phyloP scores from a whole-genome alignment of 768 basidiomycete species.

The Trametes cinnabarina region DNA sequence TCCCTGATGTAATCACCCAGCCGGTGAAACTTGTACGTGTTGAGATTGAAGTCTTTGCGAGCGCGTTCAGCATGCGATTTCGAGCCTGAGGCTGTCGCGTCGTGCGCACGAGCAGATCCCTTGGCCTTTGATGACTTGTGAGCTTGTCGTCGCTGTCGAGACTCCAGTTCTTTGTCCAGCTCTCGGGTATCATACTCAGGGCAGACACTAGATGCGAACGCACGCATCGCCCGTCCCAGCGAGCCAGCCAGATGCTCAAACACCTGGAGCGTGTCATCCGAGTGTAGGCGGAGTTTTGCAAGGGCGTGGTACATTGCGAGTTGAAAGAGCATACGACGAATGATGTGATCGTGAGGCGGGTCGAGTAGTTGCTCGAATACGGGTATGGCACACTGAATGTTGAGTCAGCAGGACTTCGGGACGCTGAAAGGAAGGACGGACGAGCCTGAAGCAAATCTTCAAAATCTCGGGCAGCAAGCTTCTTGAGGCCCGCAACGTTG shows the following conservation, averaged over 20 bases:
- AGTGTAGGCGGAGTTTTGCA: constrained; percentile 42
- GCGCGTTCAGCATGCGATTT: neutral
- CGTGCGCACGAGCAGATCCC: neutral
- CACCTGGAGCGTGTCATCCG: constrained; percentile 30
- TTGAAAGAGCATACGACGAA: constrained; percentile 35
- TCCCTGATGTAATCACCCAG: constrained; percentile 20
- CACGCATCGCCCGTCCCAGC: constrained; percentile 32
- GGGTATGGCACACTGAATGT: constrained; percentile 22
- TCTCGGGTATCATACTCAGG: constrained; percentile 30
- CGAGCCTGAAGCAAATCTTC: constrained; percentile 30
- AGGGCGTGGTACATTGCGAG: constrained; percentile 37
- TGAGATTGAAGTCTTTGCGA: constrained; percentile 17
- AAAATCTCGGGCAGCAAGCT: constrained; percentile 28
- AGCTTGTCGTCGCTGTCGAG: constrained; percentile 13
- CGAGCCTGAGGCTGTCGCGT: neutral
- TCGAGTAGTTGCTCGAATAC: constrained; percentile 35
- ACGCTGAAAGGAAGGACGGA: too few species aligned
- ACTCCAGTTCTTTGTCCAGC: constrained; percentile 36
- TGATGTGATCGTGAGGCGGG: constrained; percentile 14
- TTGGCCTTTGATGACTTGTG: neutral
- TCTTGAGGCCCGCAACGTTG: constrained; percentile 28
- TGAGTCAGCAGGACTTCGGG: neutral
- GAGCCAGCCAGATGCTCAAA: constrained; percentile 26
- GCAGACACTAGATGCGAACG: constrained; percentile 33
- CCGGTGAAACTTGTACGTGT: constrained; percentile 29